phyloP scores from a whole-genome alignment of 768 basidiomycete species.

The Tricholoma sp. region DNA sequence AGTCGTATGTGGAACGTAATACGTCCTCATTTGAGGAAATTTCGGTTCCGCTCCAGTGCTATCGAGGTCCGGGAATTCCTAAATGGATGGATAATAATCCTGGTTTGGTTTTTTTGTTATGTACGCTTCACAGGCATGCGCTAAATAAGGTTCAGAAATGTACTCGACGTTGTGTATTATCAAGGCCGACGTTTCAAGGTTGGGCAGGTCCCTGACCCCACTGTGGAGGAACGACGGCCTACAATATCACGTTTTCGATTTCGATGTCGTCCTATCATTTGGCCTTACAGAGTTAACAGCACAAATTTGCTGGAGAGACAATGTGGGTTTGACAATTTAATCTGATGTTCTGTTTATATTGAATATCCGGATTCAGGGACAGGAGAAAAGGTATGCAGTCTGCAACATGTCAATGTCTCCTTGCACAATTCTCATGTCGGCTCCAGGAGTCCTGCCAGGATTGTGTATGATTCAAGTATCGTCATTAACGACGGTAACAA shows the following conservation, averaged over 20 bases:
- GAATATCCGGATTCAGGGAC: too few relatives aligned
- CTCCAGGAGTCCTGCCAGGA: too few relatives aligned
- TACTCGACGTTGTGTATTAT: neutral
- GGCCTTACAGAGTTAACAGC: conserved; percentile 51
- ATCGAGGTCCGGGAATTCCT: neutral
- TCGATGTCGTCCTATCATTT: conserved; percentile 42
- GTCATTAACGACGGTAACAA: too few relatives aligned
- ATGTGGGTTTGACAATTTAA: conserved; percentile 27
- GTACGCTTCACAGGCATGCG: neutral
- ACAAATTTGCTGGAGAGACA: conserved; percentile 45
- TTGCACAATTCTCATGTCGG: neutral
- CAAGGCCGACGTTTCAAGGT: neutral
- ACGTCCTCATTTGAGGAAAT: neutral
- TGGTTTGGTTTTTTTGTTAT: neutral
- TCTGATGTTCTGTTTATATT: too few relatives aligned
- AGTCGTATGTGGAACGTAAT: conserved; percentile 1
- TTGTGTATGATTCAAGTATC: too few relatives aligned
- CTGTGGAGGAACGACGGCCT: too few relatives aligned
- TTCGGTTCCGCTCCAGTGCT: neutral
- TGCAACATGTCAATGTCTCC: neutral
- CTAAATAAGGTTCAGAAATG: neutral
- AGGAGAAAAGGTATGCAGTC: too few relatives aligned
- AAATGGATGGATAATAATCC: neutral
- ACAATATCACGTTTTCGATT: conserved; percentile 27
- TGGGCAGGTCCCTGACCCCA: neutral